Conservation (phyloP, 2,329 filamentous ascomycete species). For the Fusarium poae region DNA sequence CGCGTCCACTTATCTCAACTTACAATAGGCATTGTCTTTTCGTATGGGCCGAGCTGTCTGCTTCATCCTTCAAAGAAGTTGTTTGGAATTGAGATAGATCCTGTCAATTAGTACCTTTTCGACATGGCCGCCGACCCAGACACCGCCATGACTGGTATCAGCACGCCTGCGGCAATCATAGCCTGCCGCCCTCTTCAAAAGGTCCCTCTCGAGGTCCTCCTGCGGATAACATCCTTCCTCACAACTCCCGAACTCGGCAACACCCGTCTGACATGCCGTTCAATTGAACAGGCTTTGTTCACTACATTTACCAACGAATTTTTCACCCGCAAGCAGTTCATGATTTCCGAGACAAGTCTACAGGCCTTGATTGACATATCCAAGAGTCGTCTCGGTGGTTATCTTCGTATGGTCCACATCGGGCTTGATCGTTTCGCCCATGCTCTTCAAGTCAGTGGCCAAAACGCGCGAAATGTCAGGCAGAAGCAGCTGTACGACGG, state of each 20-base stretch:
- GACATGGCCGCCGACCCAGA: slow-evolving; percentile 37
- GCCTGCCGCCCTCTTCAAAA: slow-evolving; percentile 47
- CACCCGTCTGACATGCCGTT: slow-evolving; percentile 68
- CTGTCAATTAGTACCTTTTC: neutral
- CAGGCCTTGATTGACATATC: slow-evolving; percentile 67
- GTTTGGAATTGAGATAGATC: neutral
- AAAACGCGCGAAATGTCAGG: slow-evolving; percentile 25
- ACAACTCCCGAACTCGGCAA: slow-evolving; percentile 67
- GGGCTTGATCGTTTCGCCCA: slow-evolving; percentile 48
- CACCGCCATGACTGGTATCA: slow-evolving; percentile 28
- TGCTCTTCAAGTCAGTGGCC: slow-evolving; percentile 1
- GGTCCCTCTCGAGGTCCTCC: slow-evolving; percentile 71
- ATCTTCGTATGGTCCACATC: slow-evolving; percentile 56
- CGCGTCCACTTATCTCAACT: neutral
- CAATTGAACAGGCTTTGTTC: slow-evolving; percentile 66
- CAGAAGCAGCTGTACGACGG: slow-evolving; percentile 41
- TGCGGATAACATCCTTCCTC: slow-evolving; percentile 66
- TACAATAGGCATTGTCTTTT: neutral
- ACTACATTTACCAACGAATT: slow-evolving; percentile 71
- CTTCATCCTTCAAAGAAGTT: neutral
- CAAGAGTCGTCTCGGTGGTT: slow-evolving; percentile 57
- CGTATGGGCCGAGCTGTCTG: neutral
- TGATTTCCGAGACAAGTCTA: slow-evolving; percentile 69
- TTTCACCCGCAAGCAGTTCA: slow-evolving; percentile 76
- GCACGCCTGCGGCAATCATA: neutral